Conservation (phyloP, 1,284 basidiomycete species). For the Ceratobasidium sp. region DNA sequence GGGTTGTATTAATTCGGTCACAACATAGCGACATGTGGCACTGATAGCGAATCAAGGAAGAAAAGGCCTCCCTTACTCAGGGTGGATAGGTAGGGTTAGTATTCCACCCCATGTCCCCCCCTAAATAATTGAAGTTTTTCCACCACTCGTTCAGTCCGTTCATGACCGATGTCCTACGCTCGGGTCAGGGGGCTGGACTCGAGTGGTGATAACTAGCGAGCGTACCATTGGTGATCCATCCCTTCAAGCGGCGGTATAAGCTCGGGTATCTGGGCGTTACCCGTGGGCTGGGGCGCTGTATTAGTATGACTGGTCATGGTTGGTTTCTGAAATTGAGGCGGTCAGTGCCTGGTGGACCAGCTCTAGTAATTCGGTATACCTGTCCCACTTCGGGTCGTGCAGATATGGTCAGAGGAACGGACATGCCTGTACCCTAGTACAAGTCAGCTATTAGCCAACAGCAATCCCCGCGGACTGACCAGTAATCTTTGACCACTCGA, state of each 20-base stretch:
- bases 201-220: not conserved
- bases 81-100: not conserved
- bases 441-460: not conserved
- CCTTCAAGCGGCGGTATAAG: conserved; percentile 42
- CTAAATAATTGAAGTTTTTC: conserved; percentile 39
- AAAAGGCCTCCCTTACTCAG: not conserved
- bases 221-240: conserved; percentile 37
- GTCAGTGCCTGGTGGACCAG: not conserved
- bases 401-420: not conserved
- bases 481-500: not conserved
- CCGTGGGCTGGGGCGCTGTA: not conserved
- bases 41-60: not conserved
- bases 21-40: not conserved
- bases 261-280: not conserved
- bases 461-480: not conserved
- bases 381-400: not conserved
- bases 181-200: too few relatives aligned
- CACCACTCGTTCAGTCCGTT: conserved; percentile 39
- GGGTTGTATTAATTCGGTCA: not conserved
- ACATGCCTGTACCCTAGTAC: not conserved
- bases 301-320: not conserved
- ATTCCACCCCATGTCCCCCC: conserved; percentile 4
- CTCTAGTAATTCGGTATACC: not conserved
- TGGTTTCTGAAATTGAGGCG: not conserved
- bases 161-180: conserved; percentile 25